Conservation (phyloP, 371 early-diverging fungal genomes). For the Circinella minor region DNA sequence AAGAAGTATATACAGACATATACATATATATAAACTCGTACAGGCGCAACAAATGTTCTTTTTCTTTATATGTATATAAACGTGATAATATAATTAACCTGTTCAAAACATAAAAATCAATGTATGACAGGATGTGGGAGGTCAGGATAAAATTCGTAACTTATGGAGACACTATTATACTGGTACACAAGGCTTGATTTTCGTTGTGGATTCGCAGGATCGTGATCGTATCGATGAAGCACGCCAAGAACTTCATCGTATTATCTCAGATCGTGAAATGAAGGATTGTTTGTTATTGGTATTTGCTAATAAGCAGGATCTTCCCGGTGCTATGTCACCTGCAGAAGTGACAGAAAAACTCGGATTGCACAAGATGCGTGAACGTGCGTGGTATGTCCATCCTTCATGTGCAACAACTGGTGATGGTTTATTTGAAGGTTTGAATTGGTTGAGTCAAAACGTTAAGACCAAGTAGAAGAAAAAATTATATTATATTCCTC, state of each 20-base stretch:
- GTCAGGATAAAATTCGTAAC: slow-evolving; percentile 90
- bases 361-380: slow-evolving; percentile 76
- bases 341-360: slow-evolving; percentile 83
- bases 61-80: slow-evolving; percentile 3
- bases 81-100: slow-evolving; percentile 1
- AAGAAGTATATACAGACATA: no score
- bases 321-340: slow-evolving; percentile 79
- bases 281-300: slow-evolving; percentile 80
- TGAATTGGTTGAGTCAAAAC: slow-evolving; percentile 90
- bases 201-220: slow-evolving; percentile 89
- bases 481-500: background rate
- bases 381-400: slow-evolving; percentile 86
- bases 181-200: slow-evolving; percentile 86
- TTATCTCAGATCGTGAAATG: slow-evolving; percentile 85
- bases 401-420: slow-evolving; percentile 88
- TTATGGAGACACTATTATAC: slow-evolving; percentile 91
- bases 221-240: slow-evolving; percentile 86
- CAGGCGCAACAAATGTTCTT: background rate
- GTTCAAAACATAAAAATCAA: background rate
- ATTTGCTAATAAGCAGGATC: slow-evolving; percentile 91
- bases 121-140: slow-evolving; percentile 79
- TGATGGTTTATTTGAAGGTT: slow-evolving; percentile 87
- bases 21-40: no score
- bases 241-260: slow-evolving; percentile 79
- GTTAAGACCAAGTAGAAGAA: slow-evolving; percentile 64